Conservation (phyloP, 2,329 filamentous ascomycete genomes). For the Fusarium lateritium region DNA sequence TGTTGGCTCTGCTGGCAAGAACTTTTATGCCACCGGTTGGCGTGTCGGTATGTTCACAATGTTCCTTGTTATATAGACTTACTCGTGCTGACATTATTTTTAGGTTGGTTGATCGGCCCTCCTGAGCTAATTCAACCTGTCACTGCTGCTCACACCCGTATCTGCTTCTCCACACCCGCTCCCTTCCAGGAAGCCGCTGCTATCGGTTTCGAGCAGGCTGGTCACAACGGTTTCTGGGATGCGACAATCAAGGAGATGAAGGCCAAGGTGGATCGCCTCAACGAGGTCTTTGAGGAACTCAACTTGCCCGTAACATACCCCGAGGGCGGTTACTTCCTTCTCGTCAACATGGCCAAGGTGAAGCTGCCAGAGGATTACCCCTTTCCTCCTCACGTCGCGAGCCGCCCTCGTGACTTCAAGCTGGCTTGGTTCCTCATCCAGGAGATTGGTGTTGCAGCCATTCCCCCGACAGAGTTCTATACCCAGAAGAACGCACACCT, state of each 20-base stretch:
- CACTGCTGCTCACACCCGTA: slow-evolving; percentile 91
- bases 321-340: slow-evolving; percentile 96
- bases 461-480: slow-evolving; percentile 98
- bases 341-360: slow-evolving; percentile 93
- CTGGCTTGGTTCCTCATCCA: slow-evolving; percentile 97
- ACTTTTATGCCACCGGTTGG: slow-evolving; percentile 99
- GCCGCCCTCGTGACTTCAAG: slow-evolving; percentile 92
- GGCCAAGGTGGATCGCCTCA: slow-evolving; percentile 88
- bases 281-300: slow-evolving; percentile 82
- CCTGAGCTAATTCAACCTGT: slow-evolving; percentile 92
- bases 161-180: slow-evolving; percentile 95
- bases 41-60: slow-evolving; percentile 72
- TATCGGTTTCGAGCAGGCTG: slow-evolving; percentile 93
- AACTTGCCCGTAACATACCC: slow-evolving; percentile 88
- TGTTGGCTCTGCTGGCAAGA: slow-evolving; percentile 96
- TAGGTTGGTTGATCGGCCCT: slow-evolving; percentile 91
- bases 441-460: slow-evolving; percentile 94
- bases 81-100: slow-evolving; percentile 9
- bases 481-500: slow-evolving; percentile 86
- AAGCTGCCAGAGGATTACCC: slow-evolving; percentile 86
- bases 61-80: accelerated
- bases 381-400: slow-evolving; percentile 90
- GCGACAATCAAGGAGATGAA: slow-evolving; percentile 89
- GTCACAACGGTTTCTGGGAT: slow-evolving; percentile 89
- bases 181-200: slow-evolving; percentile 95